Base-by-base conservation (phyloP, 2,329 filamentous ascomycete genomes). In the Aspergillus hortae region DNA sequence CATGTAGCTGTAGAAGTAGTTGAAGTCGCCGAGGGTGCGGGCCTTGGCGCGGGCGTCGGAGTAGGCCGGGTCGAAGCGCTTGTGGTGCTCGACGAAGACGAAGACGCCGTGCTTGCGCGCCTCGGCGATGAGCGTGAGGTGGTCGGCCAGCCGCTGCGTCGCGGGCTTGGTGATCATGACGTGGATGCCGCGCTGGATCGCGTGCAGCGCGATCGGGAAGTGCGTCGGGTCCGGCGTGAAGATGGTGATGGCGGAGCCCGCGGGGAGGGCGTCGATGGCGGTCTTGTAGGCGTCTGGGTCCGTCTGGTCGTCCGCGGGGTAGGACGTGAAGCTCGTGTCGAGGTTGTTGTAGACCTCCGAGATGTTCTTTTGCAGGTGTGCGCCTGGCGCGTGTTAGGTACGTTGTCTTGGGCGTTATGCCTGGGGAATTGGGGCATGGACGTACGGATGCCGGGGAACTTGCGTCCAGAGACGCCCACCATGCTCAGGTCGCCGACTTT, bases 1-100 rank as follows among this genome's bases (percentile, higher is more conserved):
- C 91, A 96, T 95, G 82, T 96, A 96, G 63, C 84, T 88, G 81
- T 96, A 96, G 71, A 95, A 96, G 80, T 96, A 96, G 79, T 95
- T 96, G 84, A 96, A 96, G 74, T 96, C 90, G 58, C 92, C 92
- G 6, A 96, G 78, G 48, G 79, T 84, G 66, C 83, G 76, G 12
- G 90, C 89, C 62, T 87, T 85, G 75, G 86, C 86, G 46, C 86
- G 83, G 12, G 92, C 92, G 70, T 96, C 92, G 12, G 89, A 84
- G 76, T 96, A 96, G 19, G 90, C 90, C 2, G 92, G 92, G 70
- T 96, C 92, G 75, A 87, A 96, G 52, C 92, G 90, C 79, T 96
- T 96, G 82, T 96, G 92, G 76, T 96, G 92, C 80, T 96, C 92
- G 63, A 96, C 80, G 76, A 90, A 96, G 59, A 96, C 90, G 69